Percentiles rank a stretch among this genome's conserved stretches.
phyloP scores from a whole-genome alignment of 2,329 filamentous ascomycete species.

The Sporothrix dimorphospora region DNA sequence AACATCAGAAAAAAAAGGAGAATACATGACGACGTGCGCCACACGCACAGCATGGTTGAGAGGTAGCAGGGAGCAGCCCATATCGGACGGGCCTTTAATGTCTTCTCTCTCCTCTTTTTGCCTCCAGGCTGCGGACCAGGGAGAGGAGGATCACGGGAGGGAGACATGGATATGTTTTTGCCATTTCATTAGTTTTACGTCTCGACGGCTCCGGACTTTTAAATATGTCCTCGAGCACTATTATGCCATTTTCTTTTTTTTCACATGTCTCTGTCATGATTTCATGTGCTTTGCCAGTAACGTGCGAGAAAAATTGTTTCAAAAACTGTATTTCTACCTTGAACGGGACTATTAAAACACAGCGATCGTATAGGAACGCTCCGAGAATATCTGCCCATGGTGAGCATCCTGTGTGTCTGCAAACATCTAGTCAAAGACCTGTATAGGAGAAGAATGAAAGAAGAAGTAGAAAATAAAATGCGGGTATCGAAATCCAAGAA shows the following conservation, averaged over 20 bases:
- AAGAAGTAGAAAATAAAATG: not conserved
- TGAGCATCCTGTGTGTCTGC: not conserved
- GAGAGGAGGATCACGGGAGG: not conserved
- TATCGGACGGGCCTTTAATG: not conserved
- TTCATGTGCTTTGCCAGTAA: no score
- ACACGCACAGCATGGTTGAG: not conserved
- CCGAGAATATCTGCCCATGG: not conserved
- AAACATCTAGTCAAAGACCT: not conserved
- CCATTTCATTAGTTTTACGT: not conserved
- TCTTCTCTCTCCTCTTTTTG: not conserved
- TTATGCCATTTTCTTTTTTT: constrained; percentile 2
- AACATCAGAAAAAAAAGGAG: not conserved
- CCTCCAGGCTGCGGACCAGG: not conserved
- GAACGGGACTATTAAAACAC: not conserved
- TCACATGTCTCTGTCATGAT: not conserved
- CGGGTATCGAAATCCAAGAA: constrained; percentile 19
- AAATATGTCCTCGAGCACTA: not conserved
- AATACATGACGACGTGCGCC: constrained; percentile 16
- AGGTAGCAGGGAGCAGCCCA: not conserved
- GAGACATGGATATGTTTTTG: not conserved
- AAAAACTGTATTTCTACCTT: not conserved
- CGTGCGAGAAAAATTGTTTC: not conserved
- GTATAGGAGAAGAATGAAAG: not conserved
- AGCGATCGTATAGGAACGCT: not conserved
- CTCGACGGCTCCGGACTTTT: not conserved